Base-by-base conservation (phyloP, 805 yeast species). In the Metschnikowia sp. region DNA sequence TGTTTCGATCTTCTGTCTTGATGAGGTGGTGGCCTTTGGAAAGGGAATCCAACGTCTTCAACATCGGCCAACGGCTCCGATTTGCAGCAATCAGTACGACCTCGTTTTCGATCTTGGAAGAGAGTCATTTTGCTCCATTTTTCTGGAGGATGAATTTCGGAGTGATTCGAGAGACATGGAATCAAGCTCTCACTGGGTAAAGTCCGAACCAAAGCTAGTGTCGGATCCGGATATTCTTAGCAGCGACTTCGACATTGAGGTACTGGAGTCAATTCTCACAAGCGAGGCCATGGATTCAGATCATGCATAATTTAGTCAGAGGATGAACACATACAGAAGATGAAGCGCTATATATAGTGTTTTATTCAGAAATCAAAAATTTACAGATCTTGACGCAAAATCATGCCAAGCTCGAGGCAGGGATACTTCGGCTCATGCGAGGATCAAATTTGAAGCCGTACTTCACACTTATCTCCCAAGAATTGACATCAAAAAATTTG, bases 391-490 rank as follows among this genome's bases (percentile, higher is more conserved):
- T 10, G 26, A 22, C 26, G 8, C 26, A 2, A 22, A 22, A 22
- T 22, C 26, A 50, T 13, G 42, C 26, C 30, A 51, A 47, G 43
- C 51, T 52, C 9, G 47, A 44, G 38, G 68, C 58, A 11, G 75
- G 72, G 39, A 55, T 61, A 8, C 56, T 42, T 45, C 66, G 69
- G 50, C 69, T 60, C 44, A 65, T 55, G 35, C 54, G 61, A 18
- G 57, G 55, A 45, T 72, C 77, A 47, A 70, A 65, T 49, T 60
- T 67, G 58, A 70, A 69, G 5, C 67, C 71, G 52, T 61, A 53
- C 50, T 71, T 72, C 32, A 64, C 54, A 45, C 63, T 65, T 10
- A 69, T 68, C 42, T 73, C 77, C 77, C 77, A 73, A 10, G 64
- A 50, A 29, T 58, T 54, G 48, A 70, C 63, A 56, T 72, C 76